Base-by-base conservation (phyloP, 1,139 yeast genomes). In the Geotrichum histeridarum region DNA sequence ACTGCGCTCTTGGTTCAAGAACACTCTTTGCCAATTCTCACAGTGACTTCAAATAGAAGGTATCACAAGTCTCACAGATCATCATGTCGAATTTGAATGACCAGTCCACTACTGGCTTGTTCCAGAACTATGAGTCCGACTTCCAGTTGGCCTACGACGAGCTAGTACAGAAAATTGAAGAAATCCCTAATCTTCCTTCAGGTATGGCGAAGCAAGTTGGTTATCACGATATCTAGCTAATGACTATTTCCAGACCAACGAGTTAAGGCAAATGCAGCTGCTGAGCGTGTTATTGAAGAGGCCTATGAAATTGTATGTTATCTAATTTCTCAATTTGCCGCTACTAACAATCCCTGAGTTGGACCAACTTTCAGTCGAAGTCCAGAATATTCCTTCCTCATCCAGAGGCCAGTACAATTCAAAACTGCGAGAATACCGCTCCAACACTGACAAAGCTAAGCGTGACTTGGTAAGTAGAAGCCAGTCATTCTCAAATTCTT, bases 351-450 rank as follows among this genome's bases (percentile, higher is more conserved):
- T 33, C 11, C 27, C 35, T 18, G 50, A 70, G 63, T 73, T 86
- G 48, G 95, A 87, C 65, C 94, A 89, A 63, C 82, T 89, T 83
- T 78, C 80, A 37, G 76, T 88, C 42, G 96, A 88, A 66, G 86
- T 88, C 1, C 93, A 86, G 67, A 85, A 84, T 64, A 77, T 89
- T 52, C 89, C 95, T 5, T 82, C 90, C 1, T 79, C 78, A 48
- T 78, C 82, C 60, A 74, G 96, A 56, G 78, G 90, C 0, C 72
- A 80, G 11, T 84, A 78, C 64, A 89, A 89, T 64, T 75, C 88
- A 49, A 83, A 83, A 62, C 76, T 88, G 45, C 81, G 96, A 56
- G 82, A 82, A 50, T 85, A 82, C 66, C 79, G 83, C 52, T 61
- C 75, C 14, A 86, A 85, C 60, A 74, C 84, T 6, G 88, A 83